Percentiles rank a stretch among this genome's conserved stretches.
Conservation (phyloP, 306 rosid species). For the Corylus americana region DNA sequence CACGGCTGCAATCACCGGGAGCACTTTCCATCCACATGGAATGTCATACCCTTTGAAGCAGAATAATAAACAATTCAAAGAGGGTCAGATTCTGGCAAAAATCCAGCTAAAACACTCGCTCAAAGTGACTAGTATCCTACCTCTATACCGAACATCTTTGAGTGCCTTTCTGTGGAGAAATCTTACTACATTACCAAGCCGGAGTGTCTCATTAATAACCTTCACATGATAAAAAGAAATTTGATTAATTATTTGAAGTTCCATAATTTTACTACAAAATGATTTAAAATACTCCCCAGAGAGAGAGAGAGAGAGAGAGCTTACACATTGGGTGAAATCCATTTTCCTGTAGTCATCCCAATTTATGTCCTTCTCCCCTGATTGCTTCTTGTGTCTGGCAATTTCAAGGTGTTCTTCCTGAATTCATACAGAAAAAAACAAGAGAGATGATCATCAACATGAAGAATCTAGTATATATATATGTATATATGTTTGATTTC, state of each 20-base stretch:
- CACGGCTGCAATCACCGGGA: constrained; percentile 93
- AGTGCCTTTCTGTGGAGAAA: constrained; percentile 93
- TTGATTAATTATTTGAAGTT: constrained; percentile 1
- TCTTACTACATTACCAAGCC: constrained; percentile 94
- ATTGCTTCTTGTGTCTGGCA: constrained; percentile 54
- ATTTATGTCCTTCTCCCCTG: constrained; percentile 71
- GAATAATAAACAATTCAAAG: constrained; percentile 16
- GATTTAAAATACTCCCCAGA: neutral
- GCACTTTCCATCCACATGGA: constrained; percentile 99
- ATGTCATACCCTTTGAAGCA: constrained; percentile 81
- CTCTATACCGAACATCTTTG: constrained; percentile 82
- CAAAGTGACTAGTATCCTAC: constrained; percentile 37
- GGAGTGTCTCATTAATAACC: constrained; percentile 94
- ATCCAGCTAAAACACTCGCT: constrained; percentile 5
- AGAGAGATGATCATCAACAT: neutral
- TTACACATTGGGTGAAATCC: constrained; percentile 98
- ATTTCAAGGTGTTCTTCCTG: constrained; percentile 86
- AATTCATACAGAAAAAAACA: neutral
- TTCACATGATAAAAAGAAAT: constrained; percentile 24
- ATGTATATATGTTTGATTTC: too few species aligned
- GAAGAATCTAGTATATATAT: neutral
- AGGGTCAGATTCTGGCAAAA: constrained; percentile 4
- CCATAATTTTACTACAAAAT: neutral
- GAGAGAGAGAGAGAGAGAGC: constrained; percentile 16
- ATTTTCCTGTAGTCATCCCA: constrained; percentile 94